Percentiles rank a stretch among this genome's conserved stretches.
These are phyloP conservation scores for Clavispora santaluciae DNA, from an alignment of 805 yeast species.

Conservation along the genomic window DNA sequence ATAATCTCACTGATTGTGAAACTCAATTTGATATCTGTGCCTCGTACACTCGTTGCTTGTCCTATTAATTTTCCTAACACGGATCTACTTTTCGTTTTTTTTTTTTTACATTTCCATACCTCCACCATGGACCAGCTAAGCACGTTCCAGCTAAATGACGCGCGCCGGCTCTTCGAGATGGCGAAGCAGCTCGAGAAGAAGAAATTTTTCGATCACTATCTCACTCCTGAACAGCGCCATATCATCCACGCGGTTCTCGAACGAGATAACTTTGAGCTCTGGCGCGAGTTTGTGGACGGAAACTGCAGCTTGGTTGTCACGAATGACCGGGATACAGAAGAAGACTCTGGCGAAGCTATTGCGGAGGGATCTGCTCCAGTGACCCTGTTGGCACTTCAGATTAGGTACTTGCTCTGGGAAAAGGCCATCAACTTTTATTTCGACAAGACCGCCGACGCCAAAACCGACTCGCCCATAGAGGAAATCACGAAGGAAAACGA, in stretches of 20 bases:
- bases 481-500: slow-evolving; percentile 33
- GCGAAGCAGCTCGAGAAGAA: slow-evolving; percentile 28
- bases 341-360: slow-evolving; percentile 18
- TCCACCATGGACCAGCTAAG: slow-evolving; percentile 32
- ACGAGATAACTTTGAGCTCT: slow-evolving; percentile 29
- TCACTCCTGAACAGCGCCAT: slow-evolving; percentile 53
- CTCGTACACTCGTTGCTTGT: neutral
- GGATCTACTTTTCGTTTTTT: neutral
- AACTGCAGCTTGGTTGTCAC: slow-evolving; percentile 24
- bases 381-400: slow-evolving; percentile 48
- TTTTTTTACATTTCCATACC: neutral
- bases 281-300: slow-evolving; percentile 47
- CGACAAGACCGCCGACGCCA: slow-evolving; percentile 13
- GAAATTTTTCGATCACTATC: slow-evolving; percentile 28
- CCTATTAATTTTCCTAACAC: neutral
- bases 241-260: slow-evolving; percentile 44
- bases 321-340: slow-evolving; percentile 5
- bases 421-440: slow-evolving; percentile 53
- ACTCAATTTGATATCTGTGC: neutral
- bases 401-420: slow-evolving; percentile 69
- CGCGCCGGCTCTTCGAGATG: slow-evolving; percentile 27
- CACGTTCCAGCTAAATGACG: slow-evolving; percentile 32
- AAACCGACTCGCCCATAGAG: slow-evolving; percentile 16
- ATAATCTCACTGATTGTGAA: neutral
- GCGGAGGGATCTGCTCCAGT: slow-evolving; percentile 39